Evolutionary conservation across 1,139 yeast genomes (phyloP).

Genomic region (Zhuliangozyma parablackwelliae): DNA sequence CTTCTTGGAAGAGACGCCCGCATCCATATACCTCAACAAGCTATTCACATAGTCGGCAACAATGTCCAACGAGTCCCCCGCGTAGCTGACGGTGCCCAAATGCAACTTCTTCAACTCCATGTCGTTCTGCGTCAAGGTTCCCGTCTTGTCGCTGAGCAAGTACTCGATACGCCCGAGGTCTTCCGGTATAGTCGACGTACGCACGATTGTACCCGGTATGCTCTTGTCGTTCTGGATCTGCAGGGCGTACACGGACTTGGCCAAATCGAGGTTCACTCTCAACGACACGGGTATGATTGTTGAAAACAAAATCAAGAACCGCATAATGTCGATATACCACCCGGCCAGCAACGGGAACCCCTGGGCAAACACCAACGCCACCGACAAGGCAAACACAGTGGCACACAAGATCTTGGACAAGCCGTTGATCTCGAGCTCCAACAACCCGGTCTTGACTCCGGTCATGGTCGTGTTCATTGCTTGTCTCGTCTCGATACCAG

Average conservation of each 20-base stretch:
- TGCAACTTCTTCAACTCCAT: constrained; percentile 95
- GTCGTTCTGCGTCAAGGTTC: constrained; percentile 95
- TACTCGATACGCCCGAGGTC: constrained; percentile 96
- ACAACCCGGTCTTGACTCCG: constrained; percentile 85
- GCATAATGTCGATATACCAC: constrained; percentile 89
- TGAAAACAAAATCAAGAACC: constrained; percentile 86
- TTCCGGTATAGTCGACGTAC: constrained; percentile 97
- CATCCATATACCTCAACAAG: constrained; percentile 17
- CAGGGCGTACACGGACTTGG: constrained; percentile 92
- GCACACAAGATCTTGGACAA: constrained; percentile 85
- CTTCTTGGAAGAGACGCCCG: constrained; percentile 18
- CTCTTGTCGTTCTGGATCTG: constrained; percentile 85
- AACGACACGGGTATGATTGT: constrained; percentile 95
- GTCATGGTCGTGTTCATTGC: constrained; percentile 87
- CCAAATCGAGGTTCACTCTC: constrained; percentile 90
- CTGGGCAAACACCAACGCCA: constrained; percentile 71
- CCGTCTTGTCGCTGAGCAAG: constrained; percentile 89
- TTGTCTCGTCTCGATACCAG: constrained; percentile 92
- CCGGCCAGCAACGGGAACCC: constrained; percentile 59
- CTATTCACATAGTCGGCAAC: constrained; percentile 64
- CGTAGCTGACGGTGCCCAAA: constrained; percentile 86
- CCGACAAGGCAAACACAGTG: constrained; percentile 75
- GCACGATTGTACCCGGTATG: constrained; percentile 83
- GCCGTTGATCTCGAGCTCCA: constrained; percentile 86
- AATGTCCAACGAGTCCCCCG: constrained; percentile 88